These are phyloP conservation scores for Sarocladium brachiariae DNA, from an alignment of 2,329 filamentous ascomycete genomes.

Conservation along the genomic window DNA sequence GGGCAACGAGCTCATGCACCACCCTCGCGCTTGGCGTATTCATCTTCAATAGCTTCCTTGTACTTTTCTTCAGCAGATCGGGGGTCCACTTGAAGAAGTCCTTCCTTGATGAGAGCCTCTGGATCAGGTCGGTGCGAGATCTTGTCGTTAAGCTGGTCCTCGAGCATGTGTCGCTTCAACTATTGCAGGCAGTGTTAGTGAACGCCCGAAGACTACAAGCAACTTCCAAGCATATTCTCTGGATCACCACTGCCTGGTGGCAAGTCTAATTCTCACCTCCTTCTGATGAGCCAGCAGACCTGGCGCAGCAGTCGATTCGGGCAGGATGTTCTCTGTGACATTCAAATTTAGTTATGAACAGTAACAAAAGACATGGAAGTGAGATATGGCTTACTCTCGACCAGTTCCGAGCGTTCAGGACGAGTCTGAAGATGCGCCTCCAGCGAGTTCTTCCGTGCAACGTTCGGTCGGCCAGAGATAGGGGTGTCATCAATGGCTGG, in stretches of 20 bases:
- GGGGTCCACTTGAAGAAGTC: constrained; percentile 67
- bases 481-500: constrained; percentile 2
- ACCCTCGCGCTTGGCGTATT: constrained; percentile 57
- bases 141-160: constrained; percentile 80
- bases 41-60: constrained; percentile 55
- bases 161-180: constrained; percentile 81
- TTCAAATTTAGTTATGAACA: neutral
- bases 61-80: constrained; percentile 51
- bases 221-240: too few relatives aligned
- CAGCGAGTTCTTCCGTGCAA: constrained; percentile 6
- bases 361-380: neutral
- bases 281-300: constrained; percentile 72
- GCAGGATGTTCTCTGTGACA: constrained; percentile 73
- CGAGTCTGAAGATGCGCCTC: constrained; percentile 7
- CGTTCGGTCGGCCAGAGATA: constrained; percentile 7
- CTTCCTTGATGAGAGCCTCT: constrained; percentile 69
- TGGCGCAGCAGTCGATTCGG: constrained; percentile 69
- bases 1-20: constrained; percentile 37
- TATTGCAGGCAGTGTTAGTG: constrained; percentile 17
- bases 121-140: constrained; percentile 70
- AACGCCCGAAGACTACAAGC: too few relatives aligned
- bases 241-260: too few relatives aligned
- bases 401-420: constrained; percentile 3
- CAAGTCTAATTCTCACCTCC: constrained; percentile 41
- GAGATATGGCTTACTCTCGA: constrained; percentile 11